Evolutionary conservation across 805 yeast species (phyloP), one percentile per base, ranked within the genome.

Genomic region (Starmerella etchellsii): DNA sequence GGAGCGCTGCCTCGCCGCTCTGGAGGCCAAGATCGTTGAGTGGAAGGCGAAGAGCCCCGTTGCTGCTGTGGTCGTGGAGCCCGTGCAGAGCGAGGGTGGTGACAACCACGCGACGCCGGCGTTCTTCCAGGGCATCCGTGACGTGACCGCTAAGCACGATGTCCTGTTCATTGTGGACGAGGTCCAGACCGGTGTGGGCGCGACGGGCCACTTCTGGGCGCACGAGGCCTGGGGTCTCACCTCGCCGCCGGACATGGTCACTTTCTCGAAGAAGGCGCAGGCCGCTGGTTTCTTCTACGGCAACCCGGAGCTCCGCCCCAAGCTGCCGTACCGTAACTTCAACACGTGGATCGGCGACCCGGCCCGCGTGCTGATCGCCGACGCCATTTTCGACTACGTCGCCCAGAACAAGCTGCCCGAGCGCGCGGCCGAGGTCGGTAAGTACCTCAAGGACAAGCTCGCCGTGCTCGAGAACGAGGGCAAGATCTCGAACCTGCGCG

Each of bases 331-430:
- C 71, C 75, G 94, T 62, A 93, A 82, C 69, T 81, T 81, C 73
- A 81, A 81, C 75, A 81, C 94, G 44, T 81, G 94, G 94, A 80
- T 88, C 65, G 94, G 94, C 55, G 94, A 81, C 65, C 87, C 93
- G 60, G 78, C 85, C 44, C 75, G 78, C 64, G 71, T 80, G 59
- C 66, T 81, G 54, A 68, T 83, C 54, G 81, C 87, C 42, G 76
- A 79, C 55, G 75, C 82, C 50, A 79, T 82, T 57, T 74, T 73
- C 54, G 59, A 70, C 50, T 85, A 81, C 65, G 66, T 80, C 36
- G 62, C 65, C 36, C 73, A 73, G 52, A 62, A 80, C 57, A 71
- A 74, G 52, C 70, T 82, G 52, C 69, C 73, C 36, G 61, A 64
- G 27, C 66, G 71, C 48, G 72, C 79, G 41, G 64, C 63, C 9